These are phyloP conservation scores for Metschnikowia colocasiae DNA, from an alignment of 805 yeast species.

Conservation along the genomic window DNA sequence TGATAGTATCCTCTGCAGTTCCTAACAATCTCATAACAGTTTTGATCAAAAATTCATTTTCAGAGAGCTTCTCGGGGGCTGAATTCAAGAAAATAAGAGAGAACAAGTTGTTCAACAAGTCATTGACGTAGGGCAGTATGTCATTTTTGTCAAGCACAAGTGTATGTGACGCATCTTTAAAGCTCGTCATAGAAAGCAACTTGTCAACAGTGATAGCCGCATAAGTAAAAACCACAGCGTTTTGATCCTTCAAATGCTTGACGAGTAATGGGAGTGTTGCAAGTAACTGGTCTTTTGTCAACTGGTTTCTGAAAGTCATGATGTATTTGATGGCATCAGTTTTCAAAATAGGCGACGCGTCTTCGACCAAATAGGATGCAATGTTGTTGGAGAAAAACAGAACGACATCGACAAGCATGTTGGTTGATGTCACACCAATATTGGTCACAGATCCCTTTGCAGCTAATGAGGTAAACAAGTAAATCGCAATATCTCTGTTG, in stretches of 20 bases:
- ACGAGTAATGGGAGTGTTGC: constrained; percentile 79
- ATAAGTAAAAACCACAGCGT: constrained; percentile 84
- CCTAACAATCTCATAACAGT: constrained; percentile 78
- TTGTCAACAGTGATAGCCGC: constrained; percentile 92
- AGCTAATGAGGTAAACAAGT: constrained; percentile 83
- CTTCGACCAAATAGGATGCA: constrained; percentile 72
- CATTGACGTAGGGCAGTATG: constrained; percentile 56
- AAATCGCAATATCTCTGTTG: constrained; percentile 80
- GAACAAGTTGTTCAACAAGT: constrained; percentile 63
- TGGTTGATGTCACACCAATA: constrained; percentile 84
- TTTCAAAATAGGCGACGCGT: constrained; percentile 70
- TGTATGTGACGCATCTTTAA: constrained; percentile 44
- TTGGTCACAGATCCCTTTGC: constrained; percentile 86
- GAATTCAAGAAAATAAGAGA: constrained; percentile 51
- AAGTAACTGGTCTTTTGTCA: constrained; percentile 77
- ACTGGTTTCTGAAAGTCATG: constrained; percentile 85
- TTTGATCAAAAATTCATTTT: constrained; percentile 90
- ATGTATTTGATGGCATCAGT: constrained; percentile 93
- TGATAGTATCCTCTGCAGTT: constrained; percentile 65
- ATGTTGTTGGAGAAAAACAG: constrained; percentile 77
- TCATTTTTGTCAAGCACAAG: constrained; percentile 72
- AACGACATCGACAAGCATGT: constrained; percentile 79
- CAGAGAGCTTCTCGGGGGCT: constrained; percentile 85
- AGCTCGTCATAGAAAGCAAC: constrained; percentile 71
- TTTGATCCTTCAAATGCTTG: constrained; percentile 54